These are phyloP conservation scores for Apiospora marii DNA, from an alignment of 2,329 filamentous ascomycete genomes.

Conservation along the genomic window DNA sequence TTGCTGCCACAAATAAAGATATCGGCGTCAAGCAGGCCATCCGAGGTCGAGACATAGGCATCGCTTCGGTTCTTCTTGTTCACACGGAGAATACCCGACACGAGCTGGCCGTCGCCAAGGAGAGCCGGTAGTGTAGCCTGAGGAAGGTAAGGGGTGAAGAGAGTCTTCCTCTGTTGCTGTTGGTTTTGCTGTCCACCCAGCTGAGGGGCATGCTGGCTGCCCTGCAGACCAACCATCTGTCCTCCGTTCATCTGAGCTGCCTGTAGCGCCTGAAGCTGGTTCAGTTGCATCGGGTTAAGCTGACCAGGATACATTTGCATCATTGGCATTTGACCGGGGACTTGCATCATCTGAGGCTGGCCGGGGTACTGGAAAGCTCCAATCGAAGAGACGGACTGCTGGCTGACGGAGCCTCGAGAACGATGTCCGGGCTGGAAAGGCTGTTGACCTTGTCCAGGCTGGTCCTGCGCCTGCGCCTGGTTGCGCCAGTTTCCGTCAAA, in stretches of 20 bases:
- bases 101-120: conserved; percentile 89
- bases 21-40: conserved; percentile 88
- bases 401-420: conserved; percentile 82
- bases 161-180: conserved; percentile 93
- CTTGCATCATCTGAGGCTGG: conserved; percentile 87
- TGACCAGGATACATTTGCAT: conserved; percentile 86
- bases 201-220: conserved; percentile 76
- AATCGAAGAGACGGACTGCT: conserved; percentile 82
- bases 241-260: conserved; percentile 84
- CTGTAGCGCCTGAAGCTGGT: conserved; percentile 91
- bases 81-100: conserved; percentile 94
- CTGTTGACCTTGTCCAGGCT: conserved; percentile 60
- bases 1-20: conserved; percentile 99
- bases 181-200: conserved; percentile 73
- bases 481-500: conserved; percentile 99
- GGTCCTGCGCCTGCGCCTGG: conserved; percentile 67
- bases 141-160: conserved; percentile 97
- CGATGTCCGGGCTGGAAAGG: conserved; percentile 94
- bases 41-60: conserved; percentile 93
- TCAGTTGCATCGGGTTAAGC: conserved; percentile 86
- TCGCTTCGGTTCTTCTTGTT: conserved; percentile 99
- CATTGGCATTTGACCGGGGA: conserved; percentile 84
- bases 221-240: conserved; percentile 71
- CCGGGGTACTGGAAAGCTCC: conserved; percentile 88
- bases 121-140: conserved; percentile 93